Conservation (phyloP, 768 basidiomycete species). For the Auriscalpium vulgare region DNA sequence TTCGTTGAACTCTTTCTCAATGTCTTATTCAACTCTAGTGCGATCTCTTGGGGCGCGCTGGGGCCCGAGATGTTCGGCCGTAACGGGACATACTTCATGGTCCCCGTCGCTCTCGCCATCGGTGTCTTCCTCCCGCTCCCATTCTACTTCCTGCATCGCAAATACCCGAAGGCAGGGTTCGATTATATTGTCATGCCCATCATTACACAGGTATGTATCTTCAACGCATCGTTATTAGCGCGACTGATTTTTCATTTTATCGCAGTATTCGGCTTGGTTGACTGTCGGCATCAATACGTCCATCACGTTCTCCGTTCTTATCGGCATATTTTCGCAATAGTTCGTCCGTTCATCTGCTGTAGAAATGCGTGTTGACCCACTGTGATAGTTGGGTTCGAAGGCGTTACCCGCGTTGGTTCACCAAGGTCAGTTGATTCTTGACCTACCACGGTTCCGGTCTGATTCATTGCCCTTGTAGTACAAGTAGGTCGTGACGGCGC, state of each 20-base stretch:
- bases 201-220: constrained; percentile 15
- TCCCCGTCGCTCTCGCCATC: constrained; percentile 21
- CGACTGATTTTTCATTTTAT: not conserved
- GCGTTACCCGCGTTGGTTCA: constrained; percentile 24
- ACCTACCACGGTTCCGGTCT: too few species aligned
- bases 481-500: not conserved
- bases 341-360: not conserved
- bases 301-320: constrained; percentile 15
- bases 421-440: constrained; percentile 15
- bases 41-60: constrained; percentile 26
- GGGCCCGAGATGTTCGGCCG: constrained; percentile 25
- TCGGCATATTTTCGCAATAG: constrained; percentile 15
- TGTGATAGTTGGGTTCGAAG: constrained; percentile 16
- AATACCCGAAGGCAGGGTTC: constrained; percentile 21
- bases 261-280: constrained; percentile 20
- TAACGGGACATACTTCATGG: constrained; percentile 19
- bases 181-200: constrained; percentile 22
- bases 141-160: constrained; percentile 24
- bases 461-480: too few species aligned
- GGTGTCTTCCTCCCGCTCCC: constrained; percentile 27
- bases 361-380: not conserved
- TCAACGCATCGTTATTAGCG: not conserved
- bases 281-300: constrained; percentile 27
- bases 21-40: not conserved
- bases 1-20: not conserved